Base-by-base conservation (phyloP, 75 land plant species). In the Pinus albicaulis region DNA sequence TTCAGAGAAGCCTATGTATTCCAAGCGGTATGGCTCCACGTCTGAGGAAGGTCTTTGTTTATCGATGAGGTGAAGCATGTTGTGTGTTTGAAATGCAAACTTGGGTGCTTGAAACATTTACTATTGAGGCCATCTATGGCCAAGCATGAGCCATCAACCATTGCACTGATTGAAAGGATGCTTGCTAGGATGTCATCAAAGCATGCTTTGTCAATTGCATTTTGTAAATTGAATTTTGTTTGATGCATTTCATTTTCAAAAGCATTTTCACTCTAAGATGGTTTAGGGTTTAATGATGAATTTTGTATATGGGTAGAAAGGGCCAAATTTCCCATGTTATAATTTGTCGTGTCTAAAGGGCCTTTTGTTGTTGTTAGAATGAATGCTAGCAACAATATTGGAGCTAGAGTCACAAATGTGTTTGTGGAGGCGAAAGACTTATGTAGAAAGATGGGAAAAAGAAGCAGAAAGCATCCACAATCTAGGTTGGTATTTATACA, bases 201-300 rank as follows among this genome's bases (percentile, higher is more conserved):
- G 77, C 93, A 8, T 97, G 99, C 62, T 98, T 98, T 3, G 98
- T 97, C 13, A 93, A 97, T 71, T 97, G 99, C 83, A 95, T 97
- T 77, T 89, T 91, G 98, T 94, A 88, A 74, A 90, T 25, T 48
- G 12, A 48, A 4, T 4, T 13, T 76, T 26, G 10, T 23, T 74
- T 44, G 7, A 12, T 3, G 12, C 22, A 14, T 57, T 41, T 26
- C 19, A 52, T 19, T 23, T 71, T 71, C 31, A 8, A 48, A 48
- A 48, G 1, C 8, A 48, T 48, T 10, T 48, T 11, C 8, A 0
- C 52, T 11, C 11, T 48, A 10, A 48, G 52, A 48, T 10, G 52
- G 52, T 48, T 48, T 31, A 48, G 11, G 38, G 28, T 56, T 23
- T 38, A 20, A 34, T 58, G 15, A 22, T 38, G 36, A 19, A 16